Evolutionary conservation across 768 basidiomycete genomes (phyloP).

Genomic region (Leccinellum luteum): DNA sequence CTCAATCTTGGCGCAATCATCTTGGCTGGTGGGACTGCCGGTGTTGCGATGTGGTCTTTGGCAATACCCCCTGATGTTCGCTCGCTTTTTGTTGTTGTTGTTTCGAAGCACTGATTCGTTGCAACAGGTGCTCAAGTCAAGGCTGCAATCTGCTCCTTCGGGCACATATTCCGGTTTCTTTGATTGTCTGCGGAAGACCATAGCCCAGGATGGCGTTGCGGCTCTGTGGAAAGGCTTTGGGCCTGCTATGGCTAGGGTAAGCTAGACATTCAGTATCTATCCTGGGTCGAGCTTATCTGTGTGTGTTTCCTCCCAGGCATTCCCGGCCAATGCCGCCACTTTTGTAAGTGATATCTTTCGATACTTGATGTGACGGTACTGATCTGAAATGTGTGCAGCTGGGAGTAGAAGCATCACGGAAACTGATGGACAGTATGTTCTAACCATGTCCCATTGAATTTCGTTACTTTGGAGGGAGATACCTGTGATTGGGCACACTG

Average conservation of each 20-base stretch:
- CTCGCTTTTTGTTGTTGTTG: conserved; percentile 6
- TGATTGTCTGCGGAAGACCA: conserved; percentile 90
- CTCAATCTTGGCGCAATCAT: conserved; percentile 86
- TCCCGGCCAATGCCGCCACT: conserved; percentile 95
- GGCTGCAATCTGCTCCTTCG: conserved; percentile 93
- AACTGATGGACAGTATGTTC: conserved; percentile 70
- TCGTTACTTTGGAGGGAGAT: conserved; percentile 3
- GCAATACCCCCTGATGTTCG: conserved; percentile 96
- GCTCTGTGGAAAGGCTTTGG: conserved; percentile 98
- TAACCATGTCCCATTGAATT: conserved; percentile 21
- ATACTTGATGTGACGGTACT: neutral
- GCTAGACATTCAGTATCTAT: conserved; percentile 24
- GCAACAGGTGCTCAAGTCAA: conserved; percentile 86
- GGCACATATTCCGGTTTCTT: conserved; percentile 95
- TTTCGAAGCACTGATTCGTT: conserved; percentile 5
- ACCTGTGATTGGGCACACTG: neutral
- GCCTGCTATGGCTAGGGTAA: conserved; percentile 90
- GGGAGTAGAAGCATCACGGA: conserved; percentile 89
- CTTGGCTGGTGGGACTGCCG: conserved; percentile 89
- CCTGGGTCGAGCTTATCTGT: conserved; percentile 1
- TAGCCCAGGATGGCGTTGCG: conserved; percentile 79
- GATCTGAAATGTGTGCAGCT: conserved; percentile 46
- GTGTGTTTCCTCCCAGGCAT: conserved; percentile 57
- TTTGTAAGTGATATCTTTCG: conserved; percentile 56
- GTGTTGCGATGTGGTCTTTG: conserved; percentile 97